Evolutionary conservation across 768 basidiomycete genomes (phyloP).

Genomic region (Lentinula detonsa): DNA sequence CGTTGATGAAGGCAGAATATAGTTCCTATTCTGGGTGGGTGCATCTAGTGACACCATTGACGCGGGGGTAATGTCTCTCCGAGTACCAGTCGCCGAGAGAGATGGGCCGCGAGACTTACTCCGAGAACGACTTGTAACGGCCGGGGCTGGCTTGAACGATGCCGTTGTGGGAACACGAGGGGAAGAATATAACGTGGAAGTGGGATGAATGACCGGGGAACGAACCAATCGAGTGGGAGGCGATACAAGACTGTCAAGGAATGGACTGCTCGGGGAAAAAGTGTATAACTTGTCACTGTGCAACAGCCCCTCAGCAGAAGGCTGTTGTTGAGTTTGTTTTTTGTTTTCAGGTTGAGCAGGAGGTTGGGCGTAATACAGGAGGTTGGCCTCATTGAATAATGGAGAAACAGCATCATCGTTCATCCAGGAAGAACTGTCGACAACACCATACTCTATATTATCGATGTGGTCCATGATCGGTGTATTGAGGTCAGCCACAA

Average conservation of each 20-base stretch:
- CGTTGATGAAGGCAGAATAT: constrained; percentile 63
- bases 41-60: constrained; percentile 66
- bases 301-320: background rate
- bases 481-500: constrained; percentile 1
- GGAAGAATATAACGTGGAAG: constrained; percentile 19
- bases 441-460: background rate
- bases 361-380: background rate
- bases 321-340: background rate
- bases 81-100: constrained; percentile 53
- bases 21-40: constrained; percentile 73
- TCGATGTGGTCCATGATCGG: constrained; percentile 6
- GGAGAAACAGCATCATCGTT: background rate
- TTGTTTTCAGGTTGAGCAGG: background rate
- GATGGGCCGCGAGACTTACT: constrained; percentile 2
- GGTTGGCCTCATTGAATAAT: background rate
- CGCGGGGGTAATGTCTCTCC: constrained; percentile 62
- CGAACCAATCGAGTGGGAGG: constrained; percentile 12
- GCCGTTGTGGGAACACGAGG: constrained; percentile 15
- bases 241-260: constrained; percentile 31
- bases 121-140: constrained; percentile 25
- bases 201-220: background rate
- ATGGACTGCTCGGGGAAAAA: constrained; percentile 47
- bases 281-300: constrained; percentile 25
- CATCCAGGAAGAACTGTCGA: background rate
- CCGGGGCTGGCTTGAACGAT: constrained; percentile 9